Evolutionary conservation across 352 stramenopile genomes (phyloP).

Genomic region (Globisporangium paddicum): DNA sequence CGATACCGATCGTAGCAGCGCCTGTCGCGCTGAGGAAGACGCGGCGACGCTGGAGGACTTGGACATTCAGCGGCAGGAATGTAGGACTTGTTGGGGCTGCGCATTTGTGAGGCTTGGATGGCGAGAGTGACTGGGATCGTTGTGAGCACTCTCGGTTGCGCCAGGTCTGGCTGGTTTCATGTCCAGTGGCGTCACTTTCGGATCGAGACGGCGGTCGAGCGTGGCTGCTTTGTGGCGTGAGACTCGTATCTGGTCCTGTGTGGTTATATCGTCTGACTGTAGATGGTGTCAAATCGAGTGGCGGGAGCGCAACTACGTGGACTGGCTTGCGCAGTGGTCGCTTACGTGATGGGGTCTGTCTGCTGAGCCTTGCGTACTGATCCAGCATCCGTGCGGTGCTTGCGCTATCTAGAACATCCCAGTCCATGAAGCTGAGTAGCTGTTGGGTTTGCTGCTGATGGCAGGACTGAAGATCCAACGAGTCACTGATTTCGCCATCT

Average conservation of each 20-base stretch:
- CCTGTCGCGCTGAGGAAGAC: constrained; percentile 29
- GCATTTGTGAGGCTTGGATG: neutral
- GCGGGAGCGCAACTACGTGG: neutral
- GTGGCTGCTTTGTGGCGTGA: neutral
- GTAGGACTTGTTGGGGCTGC: neutral
- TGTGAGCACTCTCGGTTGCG: neutral
- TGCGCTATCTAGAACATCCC: neutral
- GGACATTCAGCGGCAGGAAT: constrained; percentile 31
- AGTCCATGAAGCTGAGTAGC: constrained; percentile 12
- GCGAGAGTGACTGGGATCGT: neutral
- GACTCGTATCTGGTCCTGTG: neutral
- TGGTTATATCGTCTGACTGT: neutral
- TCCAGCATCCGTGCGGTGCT: neutral
- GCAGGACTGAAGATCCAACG: neutral
- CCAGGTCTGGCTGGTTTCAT: neutral
- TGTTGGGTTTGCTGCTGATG: neutral
- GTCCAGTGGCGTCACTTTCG: neutral
- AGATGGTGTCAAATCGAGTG: neutral
- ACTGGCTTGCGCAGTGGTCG: neutral
- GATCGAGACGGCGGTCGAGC: neutral
- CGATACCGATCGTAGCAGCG: constrained; percentile 21
- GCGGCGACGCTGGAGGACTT: constrained; percentile 36
- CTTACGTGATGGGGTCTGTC: neutral
- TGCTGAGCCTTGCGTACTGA: neutral
- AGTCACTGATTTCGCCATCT: constrained; percentile 9